phyloP scores from a whole-genome alignment of 106 monocot species.

The Dendrobium huoshanense region DNA sequence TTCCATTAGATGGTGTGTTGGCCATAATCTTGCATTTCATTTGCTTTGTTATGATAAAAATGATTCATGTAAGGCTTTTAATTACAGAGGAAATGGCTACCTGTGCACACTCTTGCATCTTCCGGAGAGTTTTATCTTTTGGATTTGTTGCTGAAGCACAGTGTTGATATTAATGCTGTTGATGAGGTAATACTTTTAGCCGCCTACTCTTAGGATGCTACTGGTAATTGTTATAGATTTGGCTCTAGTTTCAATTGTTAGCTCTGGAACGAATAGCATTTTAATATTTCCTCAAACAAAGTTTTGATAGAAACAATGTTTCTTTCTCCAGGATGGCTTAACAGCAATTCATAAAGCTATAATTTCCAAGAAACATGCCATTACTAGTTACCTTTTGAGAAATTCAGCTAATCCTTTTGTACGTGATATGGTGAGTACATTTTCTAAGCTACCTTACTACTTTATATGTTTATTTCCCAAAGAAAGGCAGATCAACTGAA shows the following conservation, averaged over 20 bases:
- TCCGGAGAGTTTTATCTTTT: slow-evolving; percentile 92
- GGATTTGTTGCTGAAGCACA: slow-evolving; percentile 69
- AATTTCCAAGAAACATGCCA: slow-evolving; percentile 78
- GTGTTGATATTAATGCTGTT: slow-evolving; percentile 74
- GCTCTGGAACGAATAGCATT: background rate
- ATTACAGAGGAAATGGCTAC: slow-evolving; percentile 87
- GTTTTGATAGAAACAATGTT: slow-evolving; percentile 13
- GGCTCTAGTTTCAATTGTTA: background rate
- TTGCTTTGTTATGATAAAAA: background rate
- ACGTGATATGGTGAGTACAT: slow-evolving; percentile 54
- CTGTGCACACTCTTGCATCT: slow-evolving; percentile 76
- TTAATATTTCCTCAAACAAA: slow-evolving; percentile 9
- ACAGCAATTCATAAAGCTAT: slow-evolving; percentile 90
- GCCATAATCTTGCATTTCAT: background rate
- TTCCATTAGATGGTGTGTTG: background rate
- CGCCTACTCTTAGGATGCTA: background rate
- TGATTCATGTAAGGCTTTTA: slow-evolving; percentile 11
- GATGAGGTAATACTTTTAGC: slow-evolving; percentile 50
- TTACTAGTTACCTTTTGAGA: slow-evolving; percentile 83
- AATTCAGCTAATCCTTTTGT: slow-evolving; percentile 90
- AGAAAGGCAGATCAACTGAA: background rate
- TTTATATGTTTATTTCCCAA: background rate
- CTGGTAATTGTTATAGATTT: background rate
- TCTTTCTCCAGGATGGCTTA: slow-evolving; percentile 67
- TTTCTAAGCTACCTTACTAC: background rate